Conservation (phyloP, 2,329 filamentous ascomycete genomes). For the Monascus ruber region DNA sequence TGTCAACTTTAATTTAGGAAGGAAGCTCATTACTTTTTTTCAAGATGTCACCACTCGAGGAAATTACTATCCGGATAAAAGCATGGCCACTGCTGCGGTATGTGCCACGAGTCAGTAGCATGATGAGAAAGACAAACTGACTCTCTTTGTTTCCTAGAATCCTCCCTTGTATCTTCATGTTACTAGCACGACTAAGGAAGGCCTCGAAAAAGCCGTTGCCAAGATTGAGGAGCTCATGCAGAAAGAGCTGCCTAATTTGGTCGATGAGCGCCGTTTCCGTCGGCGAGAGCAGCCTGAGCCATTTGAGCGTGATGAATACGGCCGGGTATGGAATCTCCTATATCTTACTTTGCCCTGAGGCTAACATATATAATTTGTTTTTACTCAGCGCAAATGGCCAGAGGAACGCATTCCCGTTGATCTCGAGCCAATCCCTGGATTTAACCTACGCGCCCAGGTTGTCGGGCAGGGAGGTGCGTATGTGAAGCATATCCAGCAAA, state of each 20-base stretch:
- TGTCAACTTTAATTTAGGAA: conserved; percentile 39
- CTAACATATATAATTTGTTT: conserved; percentile 11
- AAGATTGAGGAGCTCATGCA: conserved; percentile 95
- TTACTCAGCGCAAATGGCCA: conserved; percentile 83
- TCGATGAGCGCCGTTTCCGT: conserved; percentile 87
- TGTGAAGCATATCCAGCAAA: conserved; percentile 95
- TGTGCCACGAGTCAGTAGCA: conserved; percentile 25
- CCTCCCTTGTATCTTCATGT: conserved; percentile 92
- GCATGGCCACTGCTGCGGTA: conserved; percentile 88
- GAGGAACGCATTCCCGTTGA: conserved; percentile 88
- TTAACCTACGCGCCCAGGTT: conserved; percentile 91
- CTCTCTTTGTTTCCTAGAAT: conserved; percentile 44
- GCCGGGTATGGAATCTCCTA: conserved; percentile 50
- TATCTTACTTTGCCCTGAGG: conserved; percentile 6
- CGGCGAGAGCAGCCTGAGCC: conserved; percentile 64
- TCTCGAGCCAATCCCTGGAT: conserved; percentile 82
- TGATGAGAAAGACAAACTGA: not conserved
- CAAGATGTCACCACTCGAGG: conserved; percentile 98
- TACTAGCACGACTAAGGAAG: conserved; percentile 81
- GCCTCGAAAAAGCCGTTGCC: conserved; percentile 75
- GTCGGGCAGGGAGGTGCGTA: conserved; percentile 90
- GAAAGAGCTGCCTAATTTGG: conserved; percentile 86
- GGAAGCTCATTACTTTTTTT: conserved; percentile 50
- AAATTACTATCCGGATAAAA: conserved; percentile 94
- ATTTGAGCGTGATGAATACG: conserved; percentile 82